Conservation (phyloP, 1,139 yeast genomes). For the Dujonia santamariae region DNA sequence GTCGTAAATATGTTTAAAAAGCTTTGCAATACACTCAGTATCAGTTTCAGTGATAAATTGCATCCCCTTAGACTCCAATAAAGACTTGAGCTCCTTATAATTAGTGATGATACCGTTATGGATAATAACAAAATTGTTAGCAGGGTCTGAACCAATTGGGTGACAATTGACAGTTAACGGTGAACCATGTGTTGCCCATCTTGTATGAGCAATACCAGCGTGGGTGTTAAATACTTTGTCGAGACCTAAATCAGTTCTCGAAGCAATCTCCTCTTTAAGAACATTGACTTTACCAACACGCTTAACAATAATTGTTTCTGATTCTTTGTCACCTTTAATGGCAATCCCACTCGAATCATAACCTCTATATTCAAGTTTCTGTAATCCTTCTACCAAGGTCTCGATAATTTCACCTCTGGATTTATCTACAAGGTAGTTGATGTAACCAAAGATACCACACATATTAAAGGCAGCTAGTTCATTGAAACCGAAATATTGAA, state of each 20-base stretch:
- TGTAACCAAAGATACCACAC: constrained; percentile 97
- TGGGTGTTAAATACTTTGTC: constrained; percentile 75
- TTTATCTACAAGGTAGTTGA: constrained; percentile 88
- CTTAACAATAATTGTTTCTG: constrained; percentile 54
- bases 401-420: constrained; percentile 89
- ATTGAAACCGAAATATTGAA: too few species aligned
- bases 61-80: constrained; percentile 76
- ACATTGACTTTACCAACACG: constrained; percentile 89
- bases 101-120: constrained; percentile 98
- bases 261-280: constrained; percentile 65
- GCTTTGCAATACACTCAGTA: constrained; percentile 94
- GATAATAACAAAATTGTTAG: constrained; percentile 82
- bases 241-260: constrained; percentile 32
- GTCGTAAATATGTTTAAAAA: constrained; percentile 87
- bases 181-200: constrained; percentile 99
- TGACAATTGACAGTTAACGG: constrained; percentile 86
- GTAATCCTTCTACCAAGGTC: constrained; percentile 85
- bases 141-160: constrained; percentile 86
- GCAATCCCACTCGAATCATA: constrained; percentile 97
- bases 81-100: constrained; percentile 82
- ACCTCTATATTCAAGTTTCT: constrained; percentile 93
- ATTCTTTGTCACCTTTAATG: constrained; percentile 76
- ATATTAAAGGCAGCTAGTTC: too few species aligned
- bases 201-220: constrained; percentile 97
- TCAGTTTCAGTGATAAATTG: constrained; percentile 90